phyloP scores from a whole-genome alignment of 2,329 filamentous ascomycete species.

The Penicillium glabrum region DNA sequence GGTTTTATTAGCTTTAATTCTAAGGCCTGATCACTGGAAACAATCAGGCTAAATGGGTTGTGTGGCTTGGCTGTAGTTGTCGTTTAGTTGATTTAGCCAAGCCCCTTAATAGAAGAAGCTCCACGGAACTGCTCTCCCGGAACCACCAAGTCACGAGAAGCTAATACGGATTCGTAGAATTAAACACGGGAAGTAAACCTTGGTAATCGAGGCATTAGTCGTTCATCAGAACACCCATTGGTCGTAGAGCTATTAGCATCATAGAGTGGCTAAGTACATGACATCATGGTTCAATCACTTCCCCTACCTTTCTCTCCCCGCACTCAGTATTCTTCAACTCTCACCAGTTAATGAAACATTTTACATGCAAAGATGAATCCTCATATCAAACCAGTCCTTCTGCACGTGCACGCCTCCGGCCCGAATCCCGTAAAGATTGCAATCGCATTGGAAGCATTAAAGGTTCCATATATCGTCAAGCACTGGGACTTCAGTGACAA shows the following conservation, averaged over 20 bases:
- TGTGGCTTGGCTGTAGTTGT: background rate
- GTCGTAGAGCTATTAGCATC: background rate
- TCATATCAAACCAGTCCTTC: constrained; percentile 34
- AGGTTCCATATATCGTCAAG: constrained; percentile 43
- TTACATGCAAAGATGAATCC: constrained; percentile 10
- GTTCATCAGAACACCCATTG: background rate
- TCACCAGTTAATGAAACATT: background rate
- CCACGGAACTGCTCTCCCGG: background rate
- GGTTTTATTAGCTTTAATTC: background rate
- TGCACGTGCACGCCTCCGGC: constrained; percentile 43
- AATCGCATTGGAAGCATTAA: constrained; percentile 42
- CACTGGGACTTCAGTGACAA: constrained; percentile 44
- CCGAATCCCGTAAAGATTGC: constrained; percentile 49
- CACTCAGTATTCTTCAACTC: background rate
- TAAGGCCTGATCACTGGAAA: background rate
- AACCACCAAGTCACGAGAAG: background rate
- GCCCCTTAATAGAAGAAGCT: background rate
- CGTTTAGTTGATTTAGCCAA: background rate
- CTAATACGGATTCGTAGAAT: background rate
- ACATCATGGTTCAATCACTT: constrained; percentile 18
- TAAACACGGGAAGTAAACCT: background rate
- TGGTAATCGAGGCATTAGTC: background rate
- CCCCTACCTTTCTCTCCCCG: background rate
- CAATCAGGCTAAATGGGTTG: background rate
- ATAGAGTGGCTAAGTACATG: constrained; percentile 2